These are phyloP conservation scores for Saccharomyces paradoxus DNA, from an alignment of 805 yeast species.

Conservation along the genomic window DNA sequence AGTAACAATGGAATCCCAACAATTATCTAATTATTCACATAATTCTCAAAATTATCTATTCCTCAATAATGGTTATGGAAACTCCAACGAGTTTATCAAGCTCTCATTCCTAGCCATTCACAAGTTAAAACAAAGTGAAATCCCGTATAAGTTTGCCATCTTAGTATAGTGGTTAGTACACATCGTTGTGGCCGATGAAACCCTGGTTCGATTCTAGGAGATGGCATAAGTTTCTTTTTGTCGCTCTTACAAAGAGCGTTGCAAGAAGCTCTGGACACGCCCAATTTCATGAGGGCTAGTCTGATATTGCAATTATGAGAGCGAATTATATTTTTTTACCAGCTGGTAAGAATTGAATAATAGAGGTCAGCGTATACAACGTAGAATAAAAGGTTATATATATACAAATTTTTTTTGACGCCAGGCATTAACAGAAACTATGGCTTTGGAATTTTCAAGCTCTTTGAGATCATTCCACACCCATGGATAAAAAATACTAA, in stretches of 20 bases:
- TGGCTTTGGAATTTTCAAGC: slow-evolving; percentile 85
- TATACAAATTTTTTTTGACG: neutral
- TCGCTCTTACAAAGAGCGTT: no score
- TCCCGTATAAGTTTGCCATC: neutral
- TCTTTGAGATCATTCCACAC: slow-evolving; percentile 84
- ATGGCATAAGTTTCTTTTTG: neutral
- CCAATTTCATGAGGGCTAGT: no score
- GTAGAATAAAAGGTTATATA: neutral
- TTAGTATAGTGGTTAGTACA: neutral
- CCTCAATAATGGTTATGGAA: no score
- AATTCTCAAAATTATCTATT: no score
- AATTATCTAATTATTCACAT: no score
- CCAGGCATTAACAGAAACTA: slow-evolving; percentile 9
- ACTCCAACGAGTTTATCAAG: no score
- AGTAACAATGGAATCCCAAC: no score
- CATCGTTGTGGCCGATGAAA: neutral
- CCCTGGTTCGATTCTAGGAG: neutral
- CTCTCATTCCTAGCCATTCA: no score
- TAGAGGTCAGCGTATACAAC: neutral
- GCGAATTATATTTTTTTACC: neutral
- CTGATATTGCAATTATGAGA: neutral
- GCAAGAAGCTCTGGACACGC: no score
- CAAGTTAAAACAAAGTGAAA: no score
- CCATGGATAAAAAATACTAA: slow-evolving; percentile 69
- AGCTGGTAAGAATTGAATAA: neutral